Conservation (phyloP, 768 basidiomycete species). For the Ephemerocybe angulata region DNA sequence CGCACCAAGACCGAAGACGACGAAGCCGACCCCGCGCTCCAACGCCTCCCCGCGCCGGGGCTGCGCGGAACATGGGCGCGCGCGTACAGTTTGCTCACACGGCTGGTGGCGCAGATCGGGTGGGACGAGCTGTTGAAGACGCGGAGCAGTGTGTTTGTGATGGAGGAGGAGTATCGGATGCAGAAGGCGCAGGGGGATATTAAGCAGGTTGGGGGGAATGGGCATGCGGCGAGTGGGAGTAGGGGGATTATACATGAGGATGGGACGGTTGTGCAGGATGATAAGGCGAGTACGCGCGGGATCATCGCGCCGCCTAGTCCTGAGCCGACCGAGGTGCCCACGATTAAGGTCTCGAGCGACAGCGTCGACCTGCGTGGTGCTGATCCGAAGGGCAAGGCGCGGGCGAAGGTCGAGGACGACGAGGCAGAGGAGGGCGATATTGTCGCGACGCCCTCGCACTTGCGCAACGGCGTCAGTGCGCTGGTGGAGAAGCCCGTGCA, state of each 20-base stretch:
- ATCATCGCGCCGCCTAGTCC: slow-evolving; percentile 45
- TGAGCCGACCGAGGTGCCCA: slow-evolving; percentile 39
- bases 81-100: slow-evolving; percentile 87
- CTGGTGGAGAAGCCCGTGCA: slow-evolving; percentile 46
- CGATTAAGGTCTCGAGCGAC: slow-evolving; percentile 77
- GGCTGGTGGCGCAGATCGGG: slow-evolving; percentile 90
- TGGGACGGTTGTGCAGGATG: slow-evolving; percentile 61
- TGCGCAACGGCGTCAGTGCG: slow-evolving; percentile 29
- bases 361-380: too few species aligned
- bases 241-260: slow-evolving; percentile 59
- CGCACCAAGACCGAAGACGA: slow-evolving; percentile 80
- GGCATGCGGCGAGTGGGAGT: slow-evolving; percentile 20
- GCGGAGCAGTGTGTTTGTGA: slow-evolving; percentile 93
- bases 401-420: slow-evolving; percentile 22
- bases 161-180: slow-evolving; percentile 99
- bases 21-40: slow-evolving; percentile 90
- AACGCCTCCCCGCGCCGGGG: slow-evolving; percentile 92
- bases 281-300: slow-evolving; percentile 68
- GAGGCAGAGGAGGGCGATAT: slow-evolving; percentile 22
- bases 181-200: slow-evolving; percentile 84
- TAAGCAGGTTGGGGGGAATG: too few species aligned
- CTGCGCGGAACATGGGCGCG: slow-evolving; percentile 95
- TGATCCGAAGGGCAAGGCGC: slow-evolving; percentile 38
- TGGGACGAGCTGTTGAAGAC: slow-evolving; percentile 98
- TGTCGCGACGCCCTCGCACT: slow-evolving; percentile 10